Conservation (phyloP, 2,329 filamentous ascomycete genomes). For the Bipolaris bicolor region DNA sequence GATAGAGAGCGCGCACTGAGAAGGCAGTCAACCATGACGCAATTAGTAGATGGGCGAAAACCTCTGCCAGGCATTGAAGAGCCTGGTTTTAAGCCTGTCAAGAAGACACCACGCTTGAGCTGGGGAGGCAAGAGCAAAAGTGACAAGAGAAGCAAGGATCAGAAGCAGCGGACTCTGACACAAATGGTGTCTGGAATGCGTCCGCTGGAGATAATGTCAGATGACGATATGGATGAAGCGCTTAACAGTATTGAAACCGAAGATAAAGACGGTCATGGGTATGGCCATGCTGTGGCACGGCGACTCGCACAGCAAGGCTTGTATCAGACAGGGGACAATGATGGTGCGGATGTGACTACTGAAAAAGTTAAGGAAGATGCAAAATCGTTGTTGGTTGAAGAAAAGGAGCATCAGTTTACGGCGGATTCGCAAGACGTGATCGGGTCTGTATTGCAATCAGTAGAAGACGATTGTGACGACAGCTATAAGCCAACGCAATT, state of each 20-base stretch:
- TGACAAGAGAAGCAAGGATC: conserved; percentile 20
- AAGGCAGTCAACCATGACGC: conserved; percentile 48
- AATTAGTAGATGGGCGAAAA: conserved; percentile 35
- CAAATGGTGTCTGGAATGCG: conserved; percentile 43
- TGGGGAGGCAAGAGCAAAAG: conserved; percentile 25
- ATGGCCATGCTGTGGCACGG: conserved; percentile 22
- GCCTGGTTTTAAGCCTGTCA: conserved; percentile 34
- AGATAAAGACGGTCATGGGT: conserved; percentile 16
- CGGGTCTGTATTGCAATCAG: conserved; percentile 7
- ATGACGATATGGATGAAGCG: conserved; percentile 28
- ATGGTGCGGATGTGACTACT: not conserved
- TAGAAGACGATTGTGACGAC: conserved; percentile 26
- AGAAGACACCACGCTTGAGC: conserved; percentile 26
- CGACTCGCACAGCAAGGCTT: conserved; percentile 29
- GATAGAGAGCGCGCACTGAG: conserved; percentile 20
- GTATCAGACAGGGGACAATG: conserved; percentile 7
- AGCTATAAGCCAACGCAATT: conserved; percentile 40
- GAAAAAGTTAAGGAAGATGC: not conserved
- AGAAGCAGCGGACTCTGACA: conserved; percentile 41
- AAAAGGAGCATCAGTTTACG: not conserved
- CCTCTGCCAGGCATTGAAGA: conserved; percentile 27
- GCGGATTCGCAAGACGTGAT: not conserved
- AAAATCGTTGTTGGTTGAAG: not conserved
- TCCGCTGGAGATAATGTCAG: conserved; percentile 22
- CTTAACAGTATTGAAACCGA: conserved; percentile 25